Percentiles rank a stretch among this genome's conserved stretches.
Conservation (phyloP, 169 alveolate genomes). For the Plasmodium malariae region DNA sequence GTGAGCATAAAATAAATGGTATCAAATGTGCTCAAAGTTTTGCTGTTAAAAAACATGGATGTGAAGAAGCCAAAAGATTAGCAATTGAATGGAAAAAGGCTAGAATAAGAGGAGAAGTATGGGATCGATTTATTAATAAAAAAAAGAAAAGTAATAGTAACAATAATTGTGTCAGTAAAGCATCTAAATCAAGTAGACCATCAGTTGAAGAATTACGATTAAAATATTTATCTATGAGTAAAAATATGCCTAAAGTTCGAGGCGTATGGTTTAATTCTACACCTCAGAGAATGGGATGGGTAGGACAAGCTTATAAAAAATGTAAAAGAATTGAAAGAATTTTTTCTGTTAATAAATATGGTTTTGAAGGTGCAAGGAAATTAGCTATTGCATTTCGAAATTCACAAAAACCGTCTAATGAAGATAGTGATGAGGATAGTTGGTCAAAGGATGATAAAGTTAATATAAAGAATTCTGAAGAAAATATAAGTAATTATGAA, state of each 20-base stretch:
- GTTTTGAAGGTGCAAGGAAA: constrained; percentile 87
- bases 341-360: constrained; percentile 86
- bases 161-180: constrained; percentile 14
- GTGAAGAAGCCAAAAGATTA: constrained; percentile 82
- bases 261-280: constrained; percentile 90
- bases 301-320: constrained; percentile 89
- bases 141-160: constrained; percentile 42
- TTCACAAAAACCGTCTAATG: constrained; percentile 86
- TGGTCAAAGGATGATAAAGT: constrained; percentile 68
- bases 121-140: constrained; percentile 74
- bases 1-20: constrained; percentile 77
- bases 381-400: constrained; percentile 87
- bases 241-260: constrained; percentile 85
- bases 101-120: constrained; percentile 72
- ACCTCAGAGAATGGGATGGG: constrained; percentile 89
- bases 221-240: constrained; percentile 83
- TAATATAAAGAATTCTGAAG: constrained; percentile 29
- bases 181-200: constrained; percentile 53
- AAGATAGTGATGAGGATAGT: constrained; percentile 75
- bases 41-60: constrained; percentile 84
- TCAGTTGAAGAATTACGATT: constrained; percentile 83
- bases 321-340: constrained; percentile 88
- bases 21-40: constrained; percentile 79
- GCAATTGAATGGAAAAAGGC: constrained; percentile 83
- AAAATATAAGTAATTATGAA: constrained; percentile 47